Percentiles rank a stretch among this genome's conserved stretches.
Evolutionary conservation across 805 yeast genomes (phyloP).

Genomic region (Zygotorulaspora danielsina): DNA sequence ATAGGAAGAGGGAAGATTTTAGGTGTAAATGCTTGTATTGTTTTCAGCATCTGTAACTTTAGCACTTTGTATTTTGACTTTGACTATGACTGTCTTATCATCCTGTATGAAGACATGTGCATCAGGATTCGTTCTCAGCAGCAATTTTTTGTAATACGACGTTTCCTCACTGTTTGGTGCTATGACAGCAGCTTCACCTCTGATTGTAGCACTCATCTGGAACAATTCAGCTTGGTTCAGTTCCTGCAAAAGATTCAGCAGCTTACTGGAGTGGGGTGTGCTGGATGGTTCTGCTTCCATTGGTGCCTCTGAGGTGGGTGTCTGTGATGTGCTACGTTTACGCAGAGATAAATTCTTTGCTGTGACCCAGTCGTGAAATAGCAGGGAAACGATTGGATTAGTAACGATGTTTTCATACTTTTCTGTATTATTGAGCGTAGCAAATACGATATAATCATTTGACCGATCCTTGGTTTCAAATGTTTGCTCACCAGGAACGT

Average conservation of each 20-base stretch:
- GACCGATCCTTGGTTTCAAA: conserved; percentile 35
- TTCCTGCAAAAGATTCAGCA: conserved; percentile 61
- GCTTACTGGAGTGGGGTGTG: conserved; percentile 36
- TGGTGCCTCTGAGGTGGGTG: conserved; percentile 31
- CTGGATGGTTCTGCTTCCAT: conserved; percentile 23
- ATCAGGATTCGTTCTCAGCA: conserved; percentile 59
- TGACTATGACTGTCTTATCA: conserved; percentile 60
- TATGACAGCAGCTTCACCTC: conserved; percentile 64
- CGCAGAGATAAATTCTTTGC: conserved; percentile 43
- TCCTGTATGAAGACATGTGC: conserved; percentile 65
- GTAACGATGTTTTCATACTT: conserved; percentile 64
- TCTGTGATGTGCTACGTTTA: conserved; percentile 27
- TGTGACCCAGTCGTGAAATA: conserved; percentile 89
- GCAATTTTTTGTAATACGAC: conserved; percentile 56
- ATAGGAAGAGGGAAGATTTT: conserved; percentile 2
- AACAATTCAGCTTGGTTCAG: conserved; percentile 77
- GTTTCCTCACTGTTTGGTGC: conserved; percentile 45
- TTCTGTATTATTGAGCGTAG: conserved; percentile 67
- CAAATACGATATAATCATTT: conserved; percentile 56
- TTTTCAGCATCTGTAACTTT: conserved; percentile 77
- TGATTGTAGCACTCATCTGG: conserved; percentile 75
- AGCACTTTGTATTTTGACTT: conserved; percentile 61
- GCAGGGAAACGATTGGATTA: conserved; percentile 75
- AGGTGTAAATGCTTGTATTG: conserved; percentile 40
- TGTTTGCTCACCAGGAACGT: conserved; percentile 42